A percentile compares a stretch with the other conserved stretches of the same genome.
Evolutionary conservation across 345 rosid species (phyloP).

Genomic region (Lenwebbia sp.): DNA sequence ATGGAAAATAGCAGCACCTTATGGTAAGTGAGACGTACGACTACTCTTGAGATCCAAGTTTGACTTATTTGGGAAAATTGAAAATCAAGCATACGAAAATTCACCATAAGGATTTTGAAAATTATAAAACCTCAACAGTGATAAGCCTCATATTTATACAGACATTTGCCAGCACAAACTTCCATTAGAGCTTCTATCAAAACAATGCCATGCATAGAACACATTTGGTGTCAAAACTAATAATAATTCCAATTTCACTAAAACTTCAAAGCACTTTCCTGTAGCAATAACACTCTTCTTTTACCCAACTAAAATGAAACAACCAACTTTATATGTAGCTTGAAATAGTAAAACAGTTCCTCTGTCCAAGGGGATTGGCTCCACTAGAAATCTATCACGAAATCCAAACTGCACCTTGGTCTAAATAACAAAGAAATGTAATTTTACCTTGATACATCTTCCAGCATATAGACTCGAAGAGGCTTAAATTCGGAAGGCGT

Average conservation of each 20-base stretch:
- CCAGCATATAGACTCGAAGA: slow-evolving; percentile 87
- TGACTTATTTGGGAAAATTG: not conserved
- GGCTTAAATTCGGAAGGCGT: slow-evolving; percentile 83
- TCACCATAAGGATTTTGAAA: not conserved
- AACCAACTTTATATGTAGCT: not conserved
- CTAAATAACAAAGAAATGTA: not conserved
- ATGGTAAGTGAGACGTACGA: not conserved
- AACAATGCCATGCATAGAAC: not conserved
- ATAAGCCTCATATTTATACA: not conserved
- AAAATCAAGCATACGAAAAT: not conserved
- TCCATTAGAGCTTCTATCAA: not conserved
- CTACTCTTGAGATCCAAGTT: not conserved
- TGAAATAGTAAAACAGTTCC: not conserved
- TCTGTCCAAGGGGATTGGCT: not conserved
- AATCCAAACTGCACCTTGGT: not conserved
- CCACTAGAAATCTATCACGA: not conserved
- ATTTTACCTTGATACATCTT: slow-evolving; percentile 79
- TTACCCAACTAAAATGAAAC: not conserved
- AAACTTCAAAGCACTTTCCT: not conserved
- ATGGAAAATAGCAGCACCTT: not conserved
- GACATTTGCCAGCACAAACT: not conserved
- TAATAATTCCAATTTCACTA: not conserved
- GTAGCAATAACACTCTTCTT: not conserved
- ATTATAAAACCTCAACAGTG: not conserved
- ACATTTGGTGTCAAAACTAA: not conserved